Conservation (phyloP, 441 rosid genomes). For the Viola pubescens region DNA sequence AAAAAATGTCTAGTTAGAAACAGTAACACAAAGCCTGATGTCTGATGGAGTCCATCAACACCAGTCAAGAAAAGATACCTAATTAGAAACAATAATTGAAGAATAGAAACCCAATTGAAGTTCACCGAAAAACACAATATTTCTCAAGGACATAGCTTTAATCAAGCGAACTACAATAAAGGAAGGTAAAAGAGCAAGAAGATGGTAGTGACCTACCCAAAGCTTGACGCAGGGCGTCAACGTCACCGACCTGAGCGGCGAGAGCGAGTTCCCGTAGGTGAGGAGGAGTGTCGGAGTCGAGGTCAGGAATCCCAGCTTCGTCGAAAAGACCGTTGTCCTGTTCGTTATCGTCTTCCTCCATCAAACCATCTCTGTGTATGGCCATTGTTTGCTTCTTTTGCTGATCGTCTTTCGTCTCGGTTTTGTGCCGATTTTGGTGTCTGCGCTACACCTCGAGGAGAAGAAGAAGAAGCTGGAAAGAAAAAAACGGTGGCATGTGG, state of each 20-base stretch:
- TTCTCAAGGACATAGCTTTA: neutral
- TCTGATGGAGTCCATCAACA: no score
- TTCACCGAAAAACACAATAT: neutral
- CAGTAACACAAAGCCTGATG: no score
- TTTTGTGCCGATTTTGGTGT: neutral
- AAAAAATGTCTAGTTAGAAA: no score
- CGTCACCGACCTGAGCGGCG: conserved; percentile 60
- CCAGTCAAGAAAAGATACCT: no score
- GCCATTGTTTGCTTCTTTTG: conserved; percentile 44
- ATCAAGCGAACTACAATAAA: neutral
- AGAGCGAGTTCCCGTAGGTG: conserved; percentile 61
- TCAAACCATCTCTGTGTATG: conserved; percentile 59
- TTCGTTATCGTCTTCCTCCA: conserved; percentile 68
- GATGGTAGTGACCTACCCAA: conserved; percentile 33
- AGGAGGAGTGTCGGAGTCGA: conserved; percentile 48
- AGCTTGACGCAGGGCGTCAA: conserved; percentile 53
- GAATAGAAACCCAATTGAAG: neutral
- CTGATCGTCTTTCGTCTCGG: neutral
- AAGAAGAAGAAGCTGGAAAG: no score
- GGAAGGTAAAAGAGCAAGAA: neutral
- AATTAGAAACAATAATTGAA: no score
- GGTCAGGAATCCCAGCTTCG: conserved; percentile 38
- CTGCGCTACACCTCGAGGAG: neutral
- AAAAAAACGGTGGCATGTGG: no score
- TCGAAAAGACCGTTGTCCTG: conserved; percentile 58